These are phyloP conservation scores for Sporobolomyces roseus DNA, from an alignment of 768 basidiomycete species.

Conservation along the genomic window DNA sequence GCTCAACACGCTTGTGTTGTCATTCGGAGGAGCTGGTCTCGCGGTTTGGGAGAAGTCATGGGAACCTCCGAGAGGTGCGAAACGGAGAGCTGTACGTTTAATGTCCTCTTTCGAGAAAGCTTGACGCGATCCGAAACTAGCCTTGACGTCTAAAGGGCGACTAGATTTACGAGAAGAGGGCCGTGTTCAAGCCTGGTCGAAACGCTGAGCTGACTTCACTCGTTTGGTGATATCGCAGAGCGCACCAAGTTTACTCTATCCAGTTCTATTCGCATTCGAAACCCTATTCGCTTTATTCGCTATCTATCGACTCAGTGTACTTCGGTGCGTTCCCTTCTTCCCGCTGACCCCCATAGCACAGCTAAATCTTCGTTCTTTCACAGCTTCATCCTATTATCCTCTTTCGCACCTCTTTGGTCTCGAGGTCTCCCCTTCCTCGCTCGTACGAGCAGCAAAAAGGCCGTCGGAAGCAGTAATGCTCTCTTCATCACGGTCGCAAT, in stretches of 20 bases:
- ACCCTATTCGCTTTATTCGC: conserved; percentile 20
- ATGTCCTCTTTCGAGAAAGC: not conserved
- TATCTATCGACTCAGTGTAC: conserved; percentile 7
- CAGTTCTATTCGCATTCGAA: conserved; percentile 23
- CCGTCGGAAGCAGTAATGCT: conserved; percentile 32
- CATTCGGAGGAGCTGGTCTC: conserved; percentile 16
- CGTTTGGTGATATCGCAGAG: conserved; percentile 5
- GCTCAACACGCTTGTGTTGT: conserved; percentile 14
- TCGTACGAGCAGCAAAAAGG: conserved; percentile 23
- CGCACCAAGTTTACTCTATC: conserved; percentile 18
- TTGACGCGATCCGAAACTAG: no score
- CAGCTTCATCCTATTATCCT: conserved; percentile 42
- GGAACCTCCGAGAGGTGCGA: conserved; percentile 1
- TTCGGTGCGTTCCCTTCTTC: conserved; percentile 8
- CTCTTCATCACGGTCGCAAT: conserved; percentile 28
- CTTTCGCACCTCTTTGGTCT: conserved; percentile 39
- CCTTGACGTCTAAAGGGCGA: no score
- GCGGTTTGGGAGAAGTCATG: conserved; percentile 17
- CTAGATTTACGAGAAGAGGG: no score
- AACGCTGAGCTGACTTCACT: not conserved
- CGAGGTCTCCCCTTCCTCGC: conserved; percentile 33
- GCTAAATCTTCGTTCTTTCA: not conserved
- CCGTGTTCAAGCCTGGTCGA: no score
- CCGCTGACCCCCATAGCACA: not conserved
- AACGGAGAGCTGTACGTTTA: conserved; percentile 25